These are phyloP conservation scores for Plasmodium cynomolgi DNA, from an alignment of 169 alveolate species.

Conservation along the genomic window DNA sequence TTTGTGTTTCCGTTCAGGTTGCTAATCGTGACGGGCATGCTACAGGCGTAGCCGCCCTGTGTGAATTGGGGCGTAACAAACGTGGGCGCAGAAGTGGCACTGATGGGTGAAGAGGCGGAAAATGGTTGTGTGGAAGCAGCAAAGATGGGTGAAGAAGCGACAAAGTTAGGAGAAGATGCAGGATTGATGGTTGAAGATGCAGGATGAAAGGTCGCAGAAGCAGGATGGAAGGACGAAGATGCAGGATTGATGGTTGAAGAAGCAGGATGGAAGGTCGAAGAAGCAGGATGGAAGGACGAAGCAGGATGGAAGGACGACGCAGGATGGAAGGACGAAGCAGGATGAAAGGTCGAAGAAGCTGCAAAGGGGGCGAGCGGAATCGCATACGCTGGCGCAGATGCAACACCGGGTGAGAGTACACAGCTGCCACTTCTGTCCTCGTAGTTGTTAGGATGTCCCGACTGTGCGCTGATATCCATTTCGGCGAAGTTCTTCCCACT, in stretches of 20 bases:
- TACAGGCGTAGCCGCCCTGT: neutral
- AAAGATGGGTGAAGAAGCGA: too few species aligned
- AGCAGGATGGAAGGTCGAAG: neutral
- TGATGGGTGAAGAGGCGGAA: neutral
- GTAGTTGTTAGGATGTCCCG: neutral
- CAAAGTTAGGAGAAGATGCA: too few species aligned
- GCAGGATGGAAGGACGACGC: neutral
- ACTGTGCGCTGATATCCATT: neutral
- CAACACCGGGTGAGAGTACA: neutral
- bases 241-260: too few species aligned
- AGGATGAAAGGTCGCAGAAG: neutral
- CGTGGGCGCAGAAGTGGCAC: neutral
- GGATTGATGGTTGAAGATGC: too few species aligned
- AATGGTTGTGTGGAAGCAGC: neutral
- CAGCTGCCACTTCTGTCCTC: neutral
- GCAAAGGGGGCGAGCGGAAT: neutral
- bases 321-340: neutral
- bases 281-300: too few species aligned
- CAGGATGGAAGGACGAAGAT: neutral
- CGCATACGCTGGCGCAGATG: neutral
- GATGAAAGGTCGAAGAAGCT: neutral
- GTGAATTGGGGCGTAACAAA: neutral
- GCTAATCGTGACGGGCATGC: neutral
- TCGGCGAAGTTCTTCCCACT: constrained; percentile 4
- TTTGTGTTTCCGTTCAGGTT: constrained; percentile 13